Base-by-base conservation (phyloP, 805 yeast genomes). In the Candida insectorum region DNA sequence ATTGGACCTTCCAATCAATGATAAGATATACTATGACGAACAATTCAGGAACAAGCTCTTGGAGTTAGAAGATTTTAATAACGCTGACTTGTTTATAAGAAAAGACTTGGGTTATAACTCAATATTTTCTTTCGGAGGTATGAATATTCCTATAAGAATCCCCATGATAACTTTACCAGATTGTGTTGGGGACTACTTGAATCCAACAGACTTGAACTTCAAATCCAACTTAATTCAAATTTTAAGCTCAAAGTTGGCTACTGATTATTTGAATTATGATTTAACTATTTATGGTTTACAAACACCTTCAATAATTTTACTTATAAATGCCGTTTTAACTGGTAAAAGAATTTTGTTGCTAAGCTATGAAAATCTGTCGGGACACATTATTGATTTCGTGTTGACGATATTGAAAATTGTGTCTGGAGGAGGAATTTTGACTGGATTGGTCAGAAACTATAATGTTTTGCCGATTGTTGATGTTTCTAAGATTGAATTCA, bases 401-500 rank as follows among this genome's bases (percentile, higher is more conserved):
- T 35, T 71, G 59, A 37, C 71, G 48, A 47, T 62, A 32, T 34
- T 59, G 55, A 52, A 71, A 51, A 48, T 77, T 26, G 62, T 72
- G 31, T 48, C 62, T 33, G 63, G 71, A 23, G 58, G 64, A 29
- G 60, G 77, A 33, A 55, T 73, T 35, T 45, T 71, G 49, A 47
- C 69, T 43, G 64, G 73, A 31, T 28, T 62, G 27, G 47, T 65
- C 20, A 49, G 58, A 16, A 47, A 61, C 56, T 47, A 54, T 60
- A 48, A 65, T 56, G 40, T 76, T 16, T 72, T 75, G 44, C 88
- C 88, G 2, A 69, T 77, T 19, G 60, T 79, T 26, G 88, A 81
- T 42, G 71, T 80, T 2, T 74, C 81, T 2, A 71, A 77, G 39
- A 58, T 79, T 27, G 79, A 75, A 38, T 42, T 70, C 2, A 52